Base-by-base conservation (phyloP, 2,329 filamentous ascomycete genomes). In the Chaetomium globosum region DNA sequence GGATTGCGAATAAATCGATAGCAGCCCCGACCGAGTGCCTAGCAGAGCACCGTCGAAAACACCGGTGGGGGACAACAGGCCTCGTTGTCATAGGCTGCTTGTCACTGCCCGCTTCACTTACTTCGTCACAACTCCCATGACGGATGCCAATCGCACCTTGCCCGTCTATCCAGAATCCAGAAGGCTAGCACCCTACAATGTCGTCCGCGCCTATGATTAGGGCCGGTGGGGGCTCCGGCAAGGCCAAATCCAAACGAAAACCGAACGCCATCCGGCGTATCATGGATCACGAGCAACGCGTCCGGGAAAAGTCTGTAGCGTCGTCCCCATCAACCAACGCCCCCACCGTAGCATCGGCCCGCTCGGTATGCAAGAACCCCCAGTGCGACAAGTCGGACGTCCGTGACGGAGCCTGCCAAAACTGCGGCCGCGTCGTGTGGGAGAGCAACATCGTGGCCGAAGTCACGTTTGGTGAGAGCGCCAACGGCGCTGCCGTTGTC, bases 371-470 rank as follows among this genome's bases (percentile, higher is more conserved):
- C 13, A 88, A 88, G 73, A 83, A 85, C n/a, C 65, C 63, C 66
- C 78, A 80, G 57, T 89, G 87, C 75, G 80, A 80, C n/a, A 84
- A 83, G 61, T 85, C 86, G 19, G 83, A 87, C 63, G 83, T 89
- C 58, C 80, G 85, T 60, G 86, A 88, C 70, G 87, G 87, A 46
- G 85, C 91, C 70, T 98, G 95, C 78, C 86, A 88, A 67, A 89
- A 87, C 55, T 98, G 95, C 77, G 94, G 93, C 83, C 89, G 87
- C 66, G 87, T 97, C 70, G 86, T 94, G 63, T 89, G 91, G 71
- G 90, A 96, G 74, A 89, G 87, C 75, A 93, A 96, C 74, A 97
- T 98, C 68, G 93, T 97, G 65, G 87, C 92, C 57, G 95, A 99
- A 76, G 87, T 98, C 68, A 89, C 89, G 26, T 99, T 98, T 74